Percentiles rank a stretch among this genome's conserved stretches.
Conservation (phyloP, 352 stramenopile species). For the Pythium phragmiticola region DNA sequence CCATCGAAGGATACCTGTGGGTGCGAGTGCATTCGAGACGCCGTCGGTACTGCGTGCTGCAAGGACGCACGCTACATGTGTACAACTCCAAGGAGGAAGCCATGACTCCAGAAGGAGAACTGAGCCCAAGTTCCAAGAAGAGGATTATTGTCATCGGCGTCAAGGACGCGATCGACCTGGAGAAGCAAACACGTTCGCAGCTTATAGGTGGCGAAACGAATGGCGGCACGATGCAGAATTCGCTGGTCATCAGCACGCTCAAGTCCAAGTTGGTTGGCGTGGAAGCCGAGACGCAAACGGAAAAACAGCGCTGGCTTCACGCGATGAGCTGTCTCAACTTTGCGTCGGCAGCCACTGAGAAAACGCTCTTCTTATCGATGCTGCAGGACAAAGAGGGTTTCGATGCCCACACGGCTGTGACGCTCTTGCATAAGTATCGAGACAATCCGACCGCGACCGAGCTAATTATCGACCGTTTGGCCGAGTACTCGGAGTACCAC, state of each 20-base stretch:
- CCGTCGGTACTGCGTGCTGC: slow-evolving; percentile 69
- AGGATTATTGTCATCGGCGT: slow-evolving; percentile 61
- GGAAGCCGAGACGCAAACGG: slow-evolving; percentile 66
- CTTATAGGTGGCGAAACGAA: slow-evolving; percentile 40
- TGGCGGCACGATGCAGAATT: slow-evolving; percentile 41
- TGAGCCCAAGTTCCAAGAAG: slow-evolving; percentile 43
- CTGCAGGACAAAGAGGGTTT: slow-evolving; percentile 52
- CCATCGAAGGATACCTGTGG: slow-evolving; percentile 64
- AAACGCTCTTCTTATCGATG: slow-evolving; percentile 52
- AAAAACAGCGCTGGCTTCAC: slow-evolving; percentile 79
- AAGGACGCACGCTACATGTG: slow-evolving; percentile 50
- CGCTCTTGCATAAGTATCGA: slow-evolving; percentile 70
- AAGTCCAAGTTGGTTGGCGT: slow-evolving; percentile 72
- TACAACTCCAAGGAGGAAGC: slow-evolving; percentile 60
- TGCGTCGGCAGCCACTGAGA: slow-evolving; percentile 46
- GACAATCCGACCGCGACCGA: slow-evolving; percentile 61
- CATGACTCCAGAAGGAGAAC: slow-evolving; percentile 11
- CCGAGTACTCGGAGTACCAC: slow-evolving; percentile 60
- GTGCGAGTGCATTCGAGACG: slow-evolving; percentile 56
- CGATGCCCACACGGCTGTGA: slow-evolving; percentile 66
- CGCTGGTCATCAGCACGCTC: slow-evolving; percentile 61
- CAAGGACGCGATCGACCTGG: slow-evolving; percentile 61
- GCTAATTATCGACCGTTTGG: slow-evolving; percentile 62
- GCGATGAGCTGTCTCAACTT: slow-evolving; percentile 69
- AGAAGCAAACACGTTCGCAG: slow-evolving; percentile 45